A percentile compares a stretch with the other conserved stretches of the same genome.
These are phyloP conservation scores for Trichoderma sp. DNA, from an alignment of 2,329 filamentous ascomycete genomes.

Conservation along the genomic window DNA sequence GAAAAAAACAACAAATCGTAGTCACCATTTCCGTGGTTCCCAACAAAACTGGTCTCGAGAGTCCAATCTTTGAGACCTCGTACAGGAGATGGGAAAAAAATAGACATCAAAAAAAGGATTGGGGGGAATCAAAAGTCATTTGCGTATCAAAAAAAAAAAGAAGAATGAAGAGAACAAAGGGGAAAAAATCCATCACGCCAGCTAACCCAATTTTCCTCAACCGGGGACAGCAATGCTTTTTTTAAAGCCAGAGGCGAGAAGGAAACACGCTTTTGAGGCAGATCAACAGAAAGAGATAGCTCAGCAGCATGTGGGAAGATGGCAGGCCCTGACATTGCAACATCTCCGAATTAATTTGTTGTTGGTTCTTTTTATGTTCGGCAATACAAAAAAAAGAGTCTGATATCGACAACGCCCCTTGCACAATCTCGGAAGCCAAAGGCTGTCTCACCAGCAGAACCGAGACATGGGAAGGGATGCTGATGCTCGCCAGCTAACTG, in stretches of 20 bases:
- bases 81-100: constrained; percentile 20
- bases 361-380: neutral
- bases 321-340: neutral
- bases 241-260: neutral
- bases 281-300: neutral
- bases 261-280: constrained; percentile 13
- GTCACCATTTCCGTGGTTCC: constrained; percentile 1
- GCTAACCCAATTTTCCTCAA: neutral
- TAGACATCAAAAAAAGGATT: constrained; percentile 32
- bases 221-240: neutral
- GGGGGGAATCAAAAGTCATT: constrained; percentile 26
- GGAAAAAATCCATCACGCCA: neutral
- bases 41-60: neutral
- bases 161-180: constrained; percentile 16
- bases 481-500: neutral
- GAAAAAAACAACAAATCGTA: neutral
- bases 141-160: constrained; percentile 12
- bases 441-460: neutral
- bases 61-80: neutral
- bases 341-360: constrained; percentile 1
- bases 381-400: neutral
- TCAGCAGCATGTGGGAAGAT: neutral
- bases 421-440: constrained; percentile 1
- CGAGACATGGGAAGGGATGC: neutral
- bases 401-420: neutral